Evolutionary conservation across 169 alveolate species (phyloP).

Genomic region (Miamiensis avidus): DNA sequence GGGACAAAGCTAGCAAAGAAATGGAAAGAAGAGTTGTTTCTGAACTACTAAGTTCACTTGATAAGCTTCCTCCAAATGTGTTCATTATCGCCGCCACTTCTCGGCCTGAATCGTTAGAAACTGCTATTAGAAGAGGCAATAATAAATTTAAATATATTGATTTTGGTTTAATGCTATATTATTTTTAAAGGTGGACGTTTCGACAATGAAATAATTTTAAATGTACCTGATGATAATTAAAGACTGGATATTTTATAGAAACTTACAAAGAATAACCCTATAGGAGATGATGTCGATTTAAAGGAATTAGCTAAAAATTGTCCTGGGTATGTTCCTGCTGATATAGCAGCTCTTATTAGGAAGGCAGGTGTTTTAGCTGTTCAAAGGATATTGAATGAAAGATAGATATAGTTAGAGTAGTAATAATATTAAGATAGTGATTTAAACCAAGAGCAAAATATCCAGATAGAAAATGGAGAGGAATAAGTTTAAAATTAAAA

Average conservation of each 20-base stretch:
- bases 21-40: constrained; percentile 96
- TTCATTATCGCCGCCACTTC: constrained; percentile 89
- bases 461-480: constrained; percentile 14
- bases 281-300: constrained; percentile 49
- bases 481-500: constrained; percentile 15
- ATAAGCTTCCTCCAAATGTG: constrained; percentile 81
- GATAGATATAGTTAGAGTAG: constrained; percentile 14
- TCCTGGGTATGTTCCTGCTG: constrained; percentile 96
- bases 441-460: not conserved
- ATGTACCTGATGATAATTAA: constrained; percentile 83
- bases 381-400: constrained; percentile 48
- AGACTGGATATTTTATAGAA: constrained; percentile 71
- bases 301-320: constrained; percentile 77
- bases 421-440: not conserved
- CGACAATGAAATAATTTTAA: constrained; percentile 86
- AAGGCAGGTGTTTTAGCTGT: constrained; percentile 87
- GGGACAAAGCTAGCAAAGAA: constrained; percentile 89
- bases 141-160: too few relatives aligned
- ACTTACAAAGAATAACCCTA: constrained; percentile 57
- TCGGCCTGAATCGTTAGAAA: constrained; percentile 88
- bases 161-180: too few relatives aligned
- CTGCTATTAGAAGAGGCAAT: constrained; percentile 86
- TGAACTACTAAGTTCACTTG: constrained; percentile 92
- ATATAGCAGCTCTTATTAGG: constrained; percentile 84
- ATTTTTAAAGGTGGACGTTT: constrained; percentile 92